Percentiles rank a stretch among this genome's conserved stretches.
These are phyloP conservation scores for Tulasnella calospora DNA, from an alignment of 768 basidiomycete genomes.

Conservation along the genomic window DNA sequence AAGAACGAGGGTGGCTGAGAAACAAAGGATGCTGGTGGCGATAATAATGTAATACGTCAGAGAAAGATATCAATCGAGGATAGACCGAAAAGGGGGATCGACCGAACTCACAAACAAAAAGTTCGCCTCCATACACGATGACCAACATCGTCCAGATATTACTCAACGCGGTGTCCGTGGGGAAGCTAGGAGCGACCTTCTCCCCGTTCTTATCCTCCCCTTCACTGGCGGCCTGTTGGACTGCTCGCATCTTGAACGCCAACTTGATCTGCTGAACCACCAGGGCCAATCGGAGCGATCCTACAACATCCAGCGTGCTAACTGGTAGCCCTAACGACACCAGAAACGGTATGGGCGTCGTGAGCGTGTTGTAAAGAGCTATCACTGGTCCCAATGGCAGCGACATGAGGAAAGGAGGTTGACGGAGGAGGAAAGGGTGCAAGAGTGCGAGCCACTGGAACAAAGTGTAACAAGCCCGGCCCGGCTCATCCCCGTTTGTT, in stretches of 20 bases:
- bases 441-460: not conserved
- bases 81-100: not conserved
- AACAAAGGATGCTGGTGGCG: slow-evolving; percentile 52
- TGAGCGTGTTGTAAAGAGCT: slow-evolving; percentile 9
- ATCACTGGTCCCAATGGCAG: slow-evolving; percentile 10
- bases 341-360: slow-evolving; percentile 22
- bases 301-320: slow-evolving; percentile 62
- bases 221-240: slow-evolving; percentile 42
- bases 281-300: slow-evolving; percentile 63
- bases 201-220: slow-evolving; percentile 25
- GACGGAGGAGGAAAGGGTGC: not conserved
- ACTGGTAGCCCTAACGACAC: slow-evolving; percentile 34
- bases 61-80: slow-evolving; percentile 1
- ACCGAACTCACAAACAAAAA: slow-evolving; percentile 48
- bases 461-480: not conserved
- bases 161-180: not conserved
- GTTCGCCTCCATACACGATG: slow-evolving; percentile 78
- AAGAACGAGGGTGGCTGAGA: slow-evolving; percentile 73
- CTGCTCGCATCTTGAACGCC: slow-evolving; percentile 34
- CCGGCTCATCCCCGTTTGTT: not conserved
- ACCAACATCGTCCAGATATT: slow-evolving; percentile 48
- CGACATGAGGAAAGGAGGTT: slow-evolving; percentile 16
- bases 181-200: slow-evolving; percentile 27
- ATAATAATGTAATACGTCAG: not conserved
- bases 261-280: slow-evolving; percentile 65